phyloP scores from a whole-genome alignment of 371 early-diverging fungal genomes.

The Mortierella sp. region DNA sequence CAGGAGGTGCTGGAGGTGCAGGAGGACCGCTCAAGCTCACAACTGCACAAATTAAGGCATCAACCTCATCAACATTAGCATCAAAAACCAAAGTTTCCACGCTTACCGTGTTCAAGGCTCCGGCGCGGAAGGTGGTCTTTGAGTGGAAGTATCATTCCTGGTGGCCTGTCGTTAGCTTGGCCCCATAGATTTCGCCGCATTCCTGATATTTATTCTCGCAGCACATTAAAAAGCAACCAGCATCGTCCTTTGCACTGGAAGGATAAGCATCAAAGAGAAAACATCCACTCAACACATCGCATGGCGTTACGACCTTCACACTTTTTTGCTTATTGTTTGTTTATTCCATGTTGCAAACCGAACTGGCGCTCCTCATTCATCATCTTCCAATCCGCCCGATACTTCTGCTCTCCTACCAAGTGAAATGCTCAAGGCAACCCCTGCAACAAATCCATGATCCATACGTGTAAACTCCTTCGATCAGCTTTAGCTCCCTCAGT shows the following conservation, averaged over 20 bases:
- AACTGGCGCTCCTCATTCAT: not conserved
- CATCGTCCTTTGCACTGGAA: no score
- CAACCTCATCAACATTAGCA: not conserved
- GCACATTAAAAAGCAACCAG: not conserved
- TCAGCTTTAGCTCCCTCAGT: not conserved
- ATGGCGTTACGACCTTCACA: not conserved
- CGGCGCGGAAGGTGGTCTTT: constrained; percentile 28
- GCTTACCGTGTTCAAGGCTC: constrained; percentile 1
- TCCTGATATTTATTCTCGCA: not conserved
- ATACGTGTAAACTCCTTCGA: not conserved
- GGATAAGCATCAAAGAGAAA: not conserved
- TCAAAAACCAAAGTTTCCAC: not conserved
- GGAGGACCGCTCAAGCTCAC: constrained; percentile 15
- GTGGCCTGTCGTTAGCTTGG: constrained; percentile 62
- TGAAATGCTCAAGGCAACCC: not conserved
- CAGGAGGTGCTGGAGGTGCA: not conserved
- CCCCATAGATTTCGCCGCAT: not conserved
- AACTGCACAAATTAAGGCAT: not conserved
- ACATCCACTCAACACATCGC: not conserved
- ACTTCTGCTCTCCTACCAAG: no score
- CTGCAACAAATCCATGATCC: not conserved
- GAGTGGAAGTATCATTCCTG: constrained; percentile 67
- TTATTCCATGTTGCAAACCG: not conserved
- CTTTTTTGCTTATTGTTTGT: not conserved
- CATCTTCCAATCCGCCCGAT: not conserved